Base-by-base conservation (phyloP, 1,139 yeast species). In the Scheffersomyces lignicola region DNA sequence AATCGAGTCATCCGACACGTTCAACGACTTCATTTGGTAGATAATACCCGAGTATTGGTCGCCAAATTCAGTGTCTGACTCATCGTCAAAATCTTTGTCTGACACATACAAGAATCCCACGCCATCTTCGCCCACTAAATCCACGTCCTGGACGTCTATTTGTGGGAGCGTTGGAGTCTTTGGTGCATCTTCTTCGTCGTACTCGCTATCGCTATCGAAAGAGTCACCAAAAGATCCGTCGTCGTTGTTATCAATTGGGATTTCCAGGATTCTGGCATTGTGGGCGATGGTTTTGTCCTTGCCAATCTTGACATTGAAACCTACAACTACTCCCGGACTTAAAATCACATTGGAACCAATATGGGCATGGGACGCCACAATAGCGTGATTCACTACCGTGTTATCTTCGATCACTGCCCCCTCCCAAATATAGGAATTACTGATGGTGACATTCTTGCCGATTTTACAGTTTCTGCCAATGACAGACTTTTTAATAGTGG, bases 361-460 rank as follows among this genome's bases (percentile, higher is more conserved):
- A 2, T 59, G 56, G 0, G 83, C 83, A 44, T 72, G 62, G 22
- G 76, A 65, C 2, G 95, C 96, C 24, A 92, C 71, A 26, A 92
- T 80, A 0, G 94, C 69, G 45, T 78, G 76, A 30, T 65, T 67
- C 14, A 92, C 61, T 1, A 56, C 60, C 11, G 77, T 70, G 32
- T 78, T 72, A 53, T 88, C 94, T 37, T 76, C 88, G 43, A 94
- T 78, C 1, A 66, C 61, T 1, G 85, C 82, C 46, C 83, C 76
- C 47, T 88, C 95, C 96, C 97, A 92, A 30, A 92, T 74, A 52
- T 85, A 90, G 15, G 96, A 80, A 49, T 86, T 82, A 32, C 65
- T 73, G 36, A 92, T 78, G 2, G 47, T 56, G 20, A 84, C 95
- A 49, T 85, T 81, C 38, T 80, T 74, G 16, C 97, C 97, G 49